Evolutionary conservation across 2,329 filamentous ascomycete genomes (phyloP).

Genomic region (Dothiorella sarmentorum): DNA sequence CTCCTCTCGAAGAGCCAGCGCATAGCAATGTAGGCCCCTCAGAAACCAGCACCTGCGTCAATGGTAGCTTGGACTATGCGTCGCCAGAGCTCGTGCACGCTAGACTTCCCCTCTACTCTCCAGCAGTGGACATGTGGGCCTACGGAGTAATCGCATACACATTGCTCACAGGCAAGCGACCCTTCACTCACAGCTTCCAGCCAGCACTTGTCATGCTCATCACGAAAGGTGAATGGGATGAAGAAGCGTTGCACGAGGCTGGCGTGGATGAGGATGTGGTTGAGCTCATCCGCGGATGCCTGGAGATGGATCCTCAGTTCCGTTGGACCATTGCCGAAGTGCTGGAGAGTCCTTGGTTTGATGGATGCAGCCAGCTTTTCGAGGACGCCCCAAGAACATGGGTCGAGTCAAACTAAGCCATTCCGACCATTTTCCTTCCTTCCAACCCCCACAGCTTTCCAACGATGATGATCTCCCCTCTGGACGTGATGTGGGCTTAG

Average conservation of each 20-base stretch:
- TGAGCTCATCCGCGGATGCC: conserved; percentile 58
- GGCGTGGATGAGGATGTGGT: conserved; percentile 47
- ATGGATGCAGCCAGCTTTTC: conserved; percentile 27
- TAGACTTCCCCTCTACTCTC: conserved; percentile 40
- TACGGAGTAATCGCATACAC: conserved; percentile 63
- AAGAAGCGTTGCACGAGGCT: conserved; percentile 46
- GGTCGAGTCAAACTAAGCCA: conserved; percentile 1
- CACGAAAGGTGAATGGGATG: conserved; percentile 57
- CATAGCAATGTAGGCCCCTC: conserved; percentile 51
- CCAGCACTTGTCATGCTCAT: conserved; percentile 60
- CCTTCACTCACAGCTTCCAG: conserved; percentile 60
- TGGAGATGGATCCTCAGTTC: conserved; percentile 53
- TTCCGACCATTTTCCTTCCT: background rate
- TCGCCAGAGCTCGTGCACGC: conserved; percentile 47
- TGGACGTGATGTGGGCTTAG: background rate
- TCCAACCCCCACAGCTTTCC: background rate
- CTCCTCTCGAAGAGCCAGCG: conserved; percentile 41
- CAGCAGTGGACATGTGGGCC: conserved; percentile 64
- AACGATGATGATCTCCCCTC: background rate
- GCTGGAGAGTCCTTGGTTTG: conserved; percentile 55
- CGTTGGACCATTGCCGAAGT: conserved; percentile 58
- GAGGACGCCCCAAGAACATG: conserved; percentile 9
- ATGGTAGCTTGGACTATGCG: conserved; percentile 58
- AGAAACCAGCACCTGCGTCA: conserved; percentile 55
- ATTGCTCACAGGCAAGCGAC: conserved; percentile 58